phyloP scores from a whole-genome alignment of 768 basidiomycete species.

The Trametes elegans region DNA sequence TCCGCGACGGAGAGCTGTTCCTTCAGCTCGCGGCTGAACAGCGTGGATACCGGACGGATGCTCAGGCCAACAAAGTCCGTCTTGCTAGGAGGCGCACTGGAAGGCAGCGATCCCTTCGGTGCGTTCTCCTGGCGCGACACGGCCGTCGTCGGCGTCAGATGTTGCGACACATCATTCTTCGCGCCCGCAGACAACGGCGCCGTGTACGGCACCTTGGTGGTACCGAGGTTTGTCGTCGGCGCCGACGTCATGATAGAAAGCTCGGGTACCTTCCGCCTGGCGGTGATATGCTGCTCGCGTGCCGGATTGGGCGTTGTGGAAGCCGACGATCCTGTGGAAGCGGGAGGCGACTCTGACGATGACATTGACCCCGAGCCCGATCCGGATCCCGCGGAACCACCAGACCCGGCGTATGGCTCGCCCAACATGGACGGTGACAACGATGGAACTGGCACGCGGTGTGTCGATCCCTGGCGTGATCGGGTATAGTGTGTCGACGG shows the following conservation, averaged over 20 bases:
- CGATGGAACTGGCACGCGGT: constrained; percentile 30
- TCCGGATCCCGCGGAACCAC: background rate
- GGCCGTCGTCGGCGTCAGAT: constrained; percentile 22
- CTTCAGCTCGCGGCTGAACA: constrained; percentile 71
- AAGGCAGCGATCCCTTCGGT: constrained; percentile 24
- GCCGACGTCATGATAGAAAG: constrained; percentile 27
- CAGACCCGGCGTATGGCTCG: constrained; percentile 4
- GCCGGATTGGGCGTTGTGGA: background rate
- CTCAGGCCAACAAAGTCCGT: constrained; percentile 64
- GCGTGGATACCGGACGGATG: constrained; percentile 71
- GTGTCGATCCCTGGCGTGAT: constrained; percentile 24
- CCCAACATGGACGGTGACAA: constrained; percentile 23
- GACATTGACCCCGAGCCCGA: constrained; percentile 9
- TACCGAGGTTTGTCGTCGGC: constrained; percentile 4
- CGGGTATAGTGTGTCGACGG: constrained; percentile 23
- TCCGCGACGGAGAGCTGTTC: constrained; percentile 35
- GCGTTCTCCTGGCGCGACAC: constrained; percentile 6
- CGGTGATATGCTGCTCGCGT: constrained; percentile 25
- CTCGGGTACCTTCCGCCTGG: constrained; percentile 27
- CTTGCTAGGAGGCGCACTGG: constrained; percentile 65
- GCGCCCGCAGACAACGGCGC: constrained; percentile 18
- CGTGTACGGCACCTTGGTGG: constrained; percentile 7
- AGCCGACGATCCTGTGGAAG: constrained; percentile 2
- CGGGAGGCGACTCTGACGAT: constrained; percentile 21
- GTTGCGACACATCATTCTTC: constrained; percentile 15